phyloP scores from a whole-genome alignment of 768 basidiomycete species.

The Lactarius indigo region DNA sequence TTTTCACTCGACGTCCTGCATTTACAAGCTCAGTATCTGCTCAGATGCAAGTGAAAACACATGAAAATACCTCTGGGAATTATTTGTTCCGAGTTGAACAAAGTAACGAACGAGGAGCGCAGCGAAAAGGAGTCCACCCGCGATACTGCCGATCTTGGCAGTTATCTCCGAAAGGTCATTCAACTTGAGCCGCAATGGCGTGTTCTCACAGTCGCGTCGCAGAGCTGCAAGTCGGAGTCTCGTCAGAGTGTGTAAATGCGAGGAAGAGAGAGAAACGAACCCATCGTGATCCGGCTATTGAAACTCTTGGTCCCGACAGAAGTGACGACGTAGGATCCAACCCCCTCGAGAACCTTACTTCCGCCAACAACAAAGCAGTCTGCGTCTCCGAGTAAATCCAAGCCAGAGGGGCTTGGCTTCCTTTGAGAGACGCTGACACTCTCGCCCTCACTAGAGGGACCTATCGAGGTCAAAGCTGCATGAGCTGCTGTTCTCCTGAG shows the following conservation, averaged over 20 bases:
- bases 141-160: constrained; percentile 81
- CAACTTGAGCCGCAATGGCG: constrained; percentile 91
- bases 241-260: not conserved
- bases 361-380: constrained; percentile 94
- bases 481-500: constrained; percentile 37
- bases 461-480: constrained; percentile 9
- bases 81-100: constrained; percentile 67
- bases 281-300: constrained; percentile 97
- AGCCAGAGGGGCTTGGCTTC: constrained; percentile 23
- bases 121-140: constrained; percentile 79
- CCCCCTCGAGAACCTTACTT: constrained; percentile 90
- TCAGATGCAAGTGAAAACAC: not conserved
- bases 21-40: constrained; percentile 3
- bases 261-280: constrained; percentile 42
- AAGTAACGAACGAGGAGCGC: constrained; percentile 94
- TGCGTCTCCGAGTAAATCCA: constrained; percentile 47
- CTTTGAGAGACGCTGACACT: constrained; percentile 28
- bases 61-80: constrained; percentile 49
- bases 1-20: constrained; percentile 69
- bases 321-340: constrained; percentile 89
- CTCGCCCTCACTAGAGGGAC: constrained; percentile 19
- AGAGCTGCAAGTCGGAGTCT: constrained; percentile 53
- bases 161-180: constrained; percentile 94
- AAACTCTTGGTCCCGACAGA: constrained; percentile 91
- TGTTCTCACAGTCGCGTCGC: constrained; percentile 80